Evolutionary conservation across 2,329 filamentous ascomycete genomes (phyloP).

Genomic region (Setomelanomma holmii): DNA sequence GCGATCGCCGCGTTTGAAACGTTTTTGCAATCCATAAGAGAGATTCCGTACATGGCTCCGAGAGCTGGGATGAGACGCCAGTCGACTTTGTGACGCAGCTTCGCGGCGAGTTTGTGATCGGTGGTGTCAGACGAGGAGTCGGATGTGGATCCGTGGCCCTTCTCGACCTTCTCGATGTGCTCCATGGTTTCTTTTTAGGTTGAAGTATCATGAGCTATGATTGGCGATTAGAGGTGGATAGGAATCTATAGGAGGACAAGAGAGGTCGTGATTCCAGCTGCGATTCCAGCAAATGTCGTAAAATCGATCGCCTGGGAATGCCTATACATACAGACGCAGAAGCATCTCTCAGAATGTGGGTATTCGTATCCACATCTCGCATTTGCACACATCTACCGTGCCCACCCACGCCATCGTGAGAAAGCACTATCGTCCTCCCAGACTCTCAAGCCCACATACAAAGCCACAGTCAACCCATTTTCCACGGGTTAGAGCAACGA

Average conservation of each 20-base stretch:
- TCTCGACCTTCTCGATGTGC: constrained; percentile 30
- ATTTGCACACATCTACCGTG: neutral
- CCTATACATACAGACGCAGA: too few relatives aligned
- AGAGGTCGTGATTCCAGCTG: too few relatives aligned
- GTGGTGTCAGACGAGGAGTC: constrained; percentile 16
- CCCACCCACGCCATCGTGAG: neutral
- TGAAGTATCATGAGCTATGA: constrained; percentile 21
- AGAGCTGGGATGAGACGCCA: constrained; percentile 33
- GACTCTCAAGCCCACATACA: constrained; percentile 1
- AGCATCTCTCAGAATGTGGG: neutral
- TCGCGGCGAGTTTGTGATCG: constrained; percentile 26
- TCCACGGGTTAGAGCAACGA: constrained; percentile 3
- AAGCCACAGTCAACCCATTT: neutral
- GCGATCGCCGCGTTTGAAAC: constrained; percentile 35
- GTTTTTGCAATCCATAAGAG: constrained; percentile 36
- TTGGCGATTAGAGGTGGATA: too few relatives aligned
- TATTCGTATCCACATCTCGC: neutral
- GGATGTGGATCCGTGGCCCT: constrained; percentile 18
- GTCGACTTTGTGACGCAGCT: constrained; percentile 30
- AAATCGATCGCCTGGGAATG: too few relatives aligned
- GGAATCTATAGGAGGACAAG: too few relatives aligned
- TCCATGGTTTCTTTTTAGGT: constrained; percentile 19
- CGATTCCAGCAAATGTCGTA: too few relatives aligned
- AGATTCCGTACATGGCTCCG: constrained; percentile 33
- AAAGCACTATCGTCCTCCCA: neutral